A percentile compares a stretch with the other conserved stretches of the same genome.
phyloP scores from a whole-genome alignment of 1,284 basidiomycete species.

The Thecaphora thlaspeos region DNA sequence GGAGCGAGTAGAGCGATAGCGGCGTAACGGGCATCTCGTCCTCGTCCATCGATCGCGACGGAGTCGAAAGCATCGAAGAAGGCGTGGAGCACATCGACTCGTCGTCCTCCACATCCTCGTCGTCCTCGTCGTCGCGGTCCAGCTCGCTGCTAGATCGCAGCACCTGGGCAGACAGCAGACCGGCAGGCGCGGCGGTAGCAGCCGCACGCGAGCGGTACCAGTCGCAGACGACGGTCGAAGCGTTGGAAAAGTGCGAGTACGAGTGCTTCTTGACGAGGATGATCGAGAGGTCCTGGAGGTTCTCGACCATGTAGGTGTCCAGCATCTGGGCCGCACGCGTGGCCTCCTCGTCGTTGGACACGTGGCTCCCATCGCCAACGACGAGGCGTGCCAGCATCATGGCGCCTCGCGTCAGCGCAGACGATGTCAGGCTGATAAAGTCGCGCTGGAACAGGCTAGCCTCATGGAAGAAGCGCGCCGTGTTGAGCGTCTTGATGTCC shows the following conservation, averaged over 20 bases:
- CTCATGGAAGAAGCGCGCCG: conserved; percentile 97
- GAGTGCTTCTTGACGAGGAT: conserved; percentile 97
- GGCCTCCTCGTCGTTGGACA: conserved; percentile 15
- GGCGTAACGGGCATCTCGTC: conserved; percentile 56
- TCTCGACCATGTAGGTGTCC: conserved; percentile 78
- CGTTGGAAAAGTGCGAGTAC: conserved; percentile 88
- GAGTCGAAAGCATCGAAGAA: conserved; percentile 52
- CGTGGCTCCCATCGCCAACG: conserved; percentile 51
- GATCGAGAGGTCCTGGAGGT: conserved; percentile 84
- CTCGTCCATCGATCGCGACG: conserved; percentile 52
- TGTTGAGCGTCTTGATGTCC: conserved; percentile 83
- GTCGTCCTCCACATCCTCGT: conserved; percentile 38
- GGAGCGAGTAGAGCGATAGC: conserved; percentile 50
- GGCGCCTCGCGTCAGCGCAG: conserved; percentile 81
- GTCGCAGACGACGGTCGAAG: conserved; percentile 85
- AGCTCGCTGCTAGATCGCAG: conserved; percentile 7
- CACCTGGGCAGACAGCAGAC: conserved; percentile 35
- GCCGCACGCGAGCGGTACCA: conserved; percentile 67
- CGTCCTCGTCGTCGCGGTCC: too few relatives aligned
- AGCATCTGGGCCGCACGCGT: conserved; percentile 68
- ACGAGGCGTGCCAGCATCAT: conserved; percentile 85
- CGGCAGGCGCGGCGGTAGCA: conserved; percentile 14
- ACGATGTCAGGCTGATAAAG: conserved; percentile 82
- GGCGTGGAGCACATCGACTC: conserved; percentile 50
- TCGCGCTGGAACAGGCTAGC: conserved; percentile 95